phyloP scores from a whole-genome alignment of 1,139 yeast species.

The Nadsonia commutata region DNA sequence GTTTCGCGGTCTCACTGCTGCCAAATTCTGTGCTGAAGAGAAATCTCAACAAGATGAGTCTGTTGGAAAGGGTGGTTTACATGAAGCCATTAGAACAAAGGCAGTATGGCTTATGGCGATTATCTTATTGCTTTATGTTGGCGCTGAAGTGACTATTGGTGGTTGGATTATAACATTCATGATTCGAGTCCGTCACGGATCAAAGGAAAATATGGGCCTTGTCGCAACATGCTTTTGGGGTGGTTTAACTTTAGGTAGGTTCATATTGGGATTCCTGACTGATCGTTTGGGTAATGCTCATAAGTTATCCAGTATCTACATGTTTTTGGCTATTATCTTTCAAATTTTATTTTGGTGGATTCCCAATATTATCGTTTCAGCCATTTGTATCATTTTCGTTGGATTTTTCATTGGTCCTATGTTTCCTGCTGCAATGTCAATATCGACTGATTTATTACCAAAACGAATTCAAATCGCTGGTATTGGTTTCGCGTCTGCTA shows the following conservation, averaged over 20 bases:
- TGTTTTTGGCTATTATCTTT: constrained; percentile 13
- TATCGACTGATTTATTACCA: constrained; percentile 51
- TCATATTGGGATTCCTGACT: constrained; percentile 26
- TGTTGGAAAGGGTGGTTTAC: constrained; percentile 4
- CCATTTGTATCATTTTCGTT: constrained; percentile 32
- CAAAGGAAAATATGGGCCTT: constrained; percentile 35
- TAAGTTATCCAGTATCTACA: constrained; percentile 13
- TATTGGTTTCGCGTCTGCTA: constrained; percentile 60
- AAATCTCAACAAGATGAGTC: constrained; percentile 4
- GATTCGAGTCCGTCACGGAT: constrained; percentile 40
- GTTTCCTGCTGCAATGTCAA: constrained; percentile 61
- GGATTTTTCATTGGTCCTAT: constrained; percentile 71
- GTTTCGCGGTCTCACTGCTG: constrained; percentile 13
- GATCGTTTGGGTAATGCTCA: constrained; percentile 15
- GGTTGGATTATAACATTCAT: constrained; percentile 61
- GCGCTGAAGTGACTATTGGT: constrained; percentile 53
- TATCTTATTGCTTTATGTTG: constrained; percentile 49
- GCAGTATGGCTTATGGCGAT: constrained; percentile 45
- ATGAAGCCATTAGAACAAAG: constrained; percentile 30
- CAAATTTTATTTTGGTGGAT: constrained; percentile 19
- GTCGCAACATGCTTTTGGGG: constrained; percentile 63
- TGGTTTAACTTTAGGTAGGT: constrained; percentile 50
- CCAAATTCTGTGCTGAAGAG: constrained; percentile 8
- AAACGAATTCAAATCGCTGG: constrained; percentile 47
- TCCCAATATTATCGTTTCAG: constrained; percentile 16